phyloP scores from a whole-genome alignment of 768 basidiomycete genomes.

The Podaxis sp. region DNA sequence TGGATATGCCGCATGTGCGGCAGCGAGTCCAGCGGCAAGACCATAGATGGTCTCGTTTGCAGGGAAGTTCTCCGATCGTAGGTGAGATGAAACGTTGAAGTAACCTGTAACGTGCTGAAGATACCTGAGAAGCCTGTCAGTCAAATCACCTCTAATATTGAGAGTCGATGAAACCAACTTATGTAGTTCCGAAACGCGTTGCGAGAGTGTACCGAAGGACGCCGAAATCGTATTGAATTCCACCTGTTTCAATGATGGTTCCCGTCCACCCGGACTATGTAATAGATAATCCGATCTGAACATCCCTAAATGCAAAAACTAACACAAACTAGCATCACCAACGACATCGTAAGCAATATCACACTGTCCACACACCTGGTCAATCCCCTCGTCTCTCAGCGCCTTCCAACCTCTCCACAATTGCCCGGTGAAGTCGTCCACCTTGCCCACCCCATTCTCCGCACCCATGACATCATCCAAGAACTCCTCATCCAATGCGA shows the following conservation, averaged over 20 bases:
- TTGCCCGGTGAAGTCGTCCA: constrained; percentile 83
- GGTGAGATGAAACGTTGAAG: constrained; percentile 53
- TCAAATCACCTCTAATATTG: background rate
- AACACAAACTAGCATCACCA: background rate
- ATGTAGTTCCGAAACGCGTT: constrained; percentile 70
- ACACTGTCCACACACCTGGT: constrained; percentile 34
- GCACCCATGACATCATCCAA: constrained; percentile 85
- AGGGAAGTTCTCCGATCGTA: constrained; percentile 64
- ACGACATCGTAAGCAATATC: background rate
- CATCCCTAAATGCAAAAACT: constrained; percentile 86
- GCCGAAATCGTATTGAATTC: constrained; percentile 98
- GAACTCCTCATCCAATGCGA: constrained; percentile 79
- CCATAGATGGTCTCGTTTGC: constrained; percentile 68
- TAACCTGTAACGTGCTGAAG: constrained; percentile 66
- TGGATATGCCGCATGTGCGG: constrained; percentile 76
- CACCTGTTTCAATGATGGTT: constrained; percentile 78
- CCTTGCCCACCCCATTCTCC: constrained; percentile 70
- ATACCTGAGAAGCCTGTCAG: constrained; percentile 47
- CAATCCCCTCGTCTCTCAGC: constrained; percentile 61
- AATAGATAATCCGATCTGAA: constrained; percentile 95
- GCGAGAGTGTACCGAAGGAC: constrained; percentile 82
- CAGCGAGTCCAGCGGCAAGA: constrained; percentile 73
- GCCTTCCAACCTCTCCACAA: constrained; percentile 87
- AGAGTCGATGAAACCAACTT: constrained; percentile 43
- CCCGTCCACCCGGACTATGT: constrained; percentile 47